These are phyloP conservation scores for Ploettnerulaceae sp. DNA, from an alignment of 2,329 filamentous ascomycete species.

Conservation along the genomic window DNA sequence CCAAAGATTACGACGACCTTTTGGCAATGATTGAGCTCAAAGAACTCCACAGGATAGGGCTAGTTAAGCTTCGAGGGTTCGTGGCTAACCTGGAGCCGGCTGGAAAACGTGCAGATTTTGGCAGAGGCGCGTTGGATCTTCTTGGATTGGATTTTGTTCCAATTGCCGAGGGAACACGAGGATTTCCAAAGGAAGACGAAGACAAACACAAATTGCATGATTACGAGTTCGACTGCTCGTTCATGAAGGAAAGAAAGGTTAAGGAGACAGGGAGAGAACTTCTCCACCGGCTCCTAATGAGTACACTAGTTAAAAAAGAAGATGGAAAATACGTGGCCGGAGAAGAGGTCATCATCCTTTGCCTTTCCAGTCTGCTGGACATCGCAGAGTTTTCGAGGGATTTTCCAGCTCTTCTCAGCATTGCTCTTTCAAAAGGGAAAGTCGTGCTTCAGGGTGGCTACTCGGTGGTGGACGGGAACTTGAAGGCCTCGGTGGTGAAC, in stretches of 20 bases:
- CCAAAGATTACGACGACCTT: slow-evolving; percentile 21
- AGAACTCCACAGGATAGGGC: slow-evolving; percentile 14
- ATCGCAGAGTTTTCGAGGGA: slow-evolving; percentile 7
- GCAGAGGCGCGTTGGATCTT: slow-evolving; percentile 10
- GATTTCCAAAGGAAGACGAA: not conserved
- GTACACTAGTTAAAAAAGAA: no score
- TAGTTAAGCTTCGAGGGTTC: slow-evolving; percentile 16
- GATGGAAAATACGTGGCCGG: no score
- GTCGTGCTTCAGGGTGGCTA: slow-evolving; percentile 21
- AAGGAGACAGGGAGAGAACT: not conserved
- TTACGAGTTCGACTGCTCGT: slow-evolving; percentile 12
- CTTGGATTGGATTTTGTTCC: slow-evolving; percentile 12
- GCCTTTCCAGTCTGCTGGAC: slow-evolving; percentile 14
- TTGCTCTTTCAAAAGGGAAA: slow-evolving; percentile 7
- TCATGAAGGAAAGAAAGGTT: not conserved
- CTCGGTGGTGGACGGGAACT: not conserved
- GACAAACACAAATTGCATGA: slow-evolving; percentile 4
- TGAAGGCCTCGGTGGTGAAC: not conserved
- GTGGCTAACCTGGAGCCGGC: slow-evolving; percentile 18
- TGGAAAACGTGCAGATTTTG: slow-evolving; percentile 12
- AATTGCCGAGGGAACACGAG: slow-evolving; percentile 9
- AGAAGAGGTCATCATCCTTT: slow-evolving; percentile 12
- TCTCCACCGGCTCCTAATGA: not conserved
- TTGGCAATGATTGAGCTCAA: slow-evolving; percentile 16
- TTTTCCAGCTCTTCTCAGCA: not conserved